Evolutionary conservation across 164 flowering plant species (phyloP), one percentile per base, ranked within the genome.

Genomic region (Saururus chinensis): DNA sequence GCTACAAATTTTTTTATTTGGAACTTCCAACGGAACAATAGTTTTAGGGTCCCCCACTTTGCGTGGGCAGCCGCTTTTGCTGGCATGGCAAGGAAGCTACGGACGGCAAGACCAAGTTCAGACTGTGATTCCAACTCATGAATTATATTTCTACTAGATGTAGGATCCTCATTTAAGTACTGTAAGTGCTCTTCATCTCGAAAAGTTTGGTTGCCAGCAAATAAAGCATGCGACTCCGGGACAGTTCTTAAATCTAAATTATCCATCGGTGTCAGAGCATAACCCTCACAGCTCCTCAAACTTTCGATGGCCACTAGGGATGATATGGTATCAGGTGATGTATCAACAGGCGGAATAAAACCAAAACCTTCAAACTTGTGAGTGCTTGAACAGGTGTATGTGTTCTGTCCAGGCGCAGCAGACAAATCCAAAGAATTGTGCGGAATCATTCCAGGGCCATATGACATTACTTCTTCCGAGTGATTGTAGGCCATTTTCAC

Each of bases 281-380:
- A 81, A 55, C 79, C 81, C 64, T 81, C 88, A 58, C 75, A 66
- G 63, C 73, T 70, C 71, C 71, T 67, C 40, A 73, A 51, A 21
- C 48, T n/a, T 53, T 41, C 45, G 26, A 52, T 19, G 5, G 60
- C 40, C 41, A 42, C 42, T 9, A 83, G 64, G 12, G 86, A 75
- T 14, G 88, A 75, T 30, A 76, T 63, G 21, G 77, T 66, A 65
- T 81, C 89, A 20, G 90, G 80, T 14, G 86, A 78, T 45, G 81
- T 65, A 24, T 63, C 69, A 56, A 23, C 63, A 13, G 66, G 71
- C 56, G 72, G 84, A 25, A 67, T 40, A 64, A 69, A 77, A 63
- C 77, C 73, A 55, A 67, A 73, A 23, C 77, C 79, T 24, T 45
- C 73, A 16, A 71, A 42, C 59, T 68, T 74, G 19, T n/a, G n/a